A percentile compares a stretch with the other conserved stretches of the same genome.
Conservation (phyloP, 2,329 filamentous ascomycete genomes). For the Cladosporium phlei region DNA sequence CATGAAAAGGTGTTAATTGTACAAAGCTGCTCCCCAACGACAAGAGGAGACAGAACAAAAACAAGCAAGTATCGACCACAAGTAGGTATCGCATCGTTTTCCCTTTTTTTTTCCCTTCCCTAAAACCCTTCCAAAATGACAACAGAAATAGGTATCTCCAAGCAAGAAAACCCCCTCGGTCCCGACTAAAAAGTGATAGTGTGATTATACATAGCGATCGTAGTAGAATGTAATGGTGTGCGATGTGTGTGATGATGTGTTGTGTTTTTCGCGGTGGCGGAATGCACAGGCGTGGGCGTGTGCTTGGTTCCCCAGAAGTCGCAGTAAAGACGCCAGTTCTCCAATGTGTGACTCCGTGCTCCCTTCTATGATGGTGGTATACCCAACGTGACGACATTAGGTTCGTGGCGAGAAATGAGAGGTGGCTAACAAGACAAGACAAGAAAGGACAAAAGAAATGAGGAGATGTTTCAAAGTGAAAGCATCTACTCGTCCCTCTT, state of each 20-base stretch:
- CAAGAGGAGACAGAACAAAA: background rate
- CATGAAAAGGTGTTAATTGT: no score
- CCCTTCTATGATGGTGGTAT: constrained; percentile 13
- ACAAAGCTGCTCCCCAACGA: no score
- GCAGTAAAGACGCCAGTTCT: constrained; percentile 9
- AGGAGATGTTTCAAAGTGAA: background rate
- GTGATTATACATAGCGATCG: constrained; percentile 14
- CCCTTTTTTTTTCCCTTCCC: background rate
- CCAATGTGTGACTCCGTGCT: no score
- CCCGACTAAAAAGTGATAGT: constrained; percentile 12
- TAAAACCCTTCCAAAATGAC: constrained; percentile 1
- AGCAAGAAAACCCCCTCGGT: constrained; percentile 2
- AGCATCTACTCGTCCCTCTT: constrained; percentile 39
- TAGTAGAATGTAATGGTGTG: constrained; percentile 8
- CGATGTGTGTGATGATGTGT: no score
- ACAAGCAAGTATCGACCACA: background rate
- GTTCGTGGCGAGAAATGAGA: constrained; percentile 16
- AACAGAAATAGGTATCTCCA: constrained; percentile 12
- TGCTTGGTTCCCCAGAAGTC: constrained; percentile 2
- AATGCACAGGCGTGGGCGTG: constrained; percentile 7
- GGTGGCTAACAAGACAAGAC: constrained; percentile 9
- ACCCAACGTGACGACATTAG: constrained; percentile 20
- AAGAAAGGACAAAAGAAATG: constrained; percentile 7
- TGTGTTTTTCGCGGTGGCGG: constrained; percentile 4
- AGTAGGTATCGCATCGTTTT: constrained; percentile 11